Base-by-base conservation (phyloP, 2,329 filamentous ascomycete genomes). In the Epichloe festucae region DNA sequence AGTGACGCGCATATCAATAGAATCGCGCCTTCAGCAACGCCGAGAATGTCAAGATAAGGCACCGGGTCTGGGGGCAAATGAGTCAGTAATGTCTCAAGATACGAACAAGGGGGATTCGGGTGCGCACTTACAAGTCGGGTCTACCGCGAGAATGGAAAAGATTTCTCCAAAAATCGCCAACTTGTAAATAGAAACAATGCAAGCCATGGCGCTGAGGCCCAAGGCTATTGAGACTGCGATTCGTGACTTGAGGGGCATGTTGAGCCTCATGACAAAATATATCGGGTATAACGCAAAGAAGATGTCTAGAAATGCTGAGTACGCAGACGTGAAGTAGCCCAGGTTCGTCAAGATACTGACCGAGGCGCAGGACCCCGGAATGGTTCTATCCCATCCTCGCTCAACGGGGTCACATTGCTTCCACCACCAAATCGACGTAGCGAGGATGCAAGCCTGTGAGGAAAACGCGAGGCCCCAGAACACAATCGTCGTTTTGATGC, bases 261-360 rank as follows among this genome's bases (percentile, higher is more conserved):
- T 61, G 8, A 61, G 53, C 11, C 52, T 54, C 60, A 61, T 61
- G 6, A 62, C 55, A 12, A 62, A 62, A 0, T 57, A 58, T 1
- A 61, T 56, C 4, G 60, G 59, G 11, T 61, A 61, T 2, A 60
- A 17, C 2, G 60, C 60, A 36, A 55, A 67, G 54, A 62, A 62
- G 0, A 59, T 52, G 41, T 62, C 58, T 23, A 61, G 55, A 34
- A 61, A 61, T 2, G 60, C 59, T 21, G 60, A 62, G 40, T 57
- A 59, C 0, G 57, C 58, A n/a, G 60, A 61, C 1, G 60, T 60
- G 12, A 59, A 60, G 42, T 60, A 61, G 17, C 58, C 59, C 51
- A 62, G 41, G 23, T 56, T 57, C 2, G 58, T 53, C 55, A 62
- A 43, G 36, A 57, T 53, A 19, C 50, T 51, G 19, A 58, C 52